These are phyloP conservation scores for Patellifolia procumbens DNA, from an alignment of 179 eudicot species.

Conservation along the genomic window DNA sequence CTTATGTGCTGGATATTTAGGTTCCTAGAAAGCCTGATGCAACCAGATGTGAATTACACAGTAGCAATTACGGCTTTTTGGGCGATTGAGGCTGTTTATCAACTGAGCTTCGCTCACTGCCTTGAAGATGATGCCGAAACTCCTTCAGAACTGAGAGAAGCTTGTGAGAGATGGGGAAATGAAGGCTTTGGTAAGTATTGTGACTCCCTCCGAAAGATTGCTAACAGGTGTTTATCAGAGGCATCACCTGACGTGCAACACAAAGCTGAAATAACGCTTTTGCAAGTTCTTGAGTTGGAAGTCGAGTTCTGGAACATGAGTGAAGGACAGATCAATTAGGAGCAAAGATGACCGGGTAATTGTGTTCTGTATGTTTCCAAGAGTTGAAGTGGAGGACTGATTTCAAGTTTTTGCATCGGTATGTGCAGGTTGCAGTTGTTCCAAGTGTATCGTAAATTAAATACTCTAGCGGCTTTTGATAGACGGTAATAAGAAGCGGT, in stretches of 20 bases:
- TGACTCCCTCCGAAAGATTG: conserved; percentile 50
- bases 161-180: conserved; percentile 85
- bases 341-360: no score
- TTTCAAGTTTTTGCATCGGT: no score
- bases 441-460: no score
- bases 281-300: conserved; percentile 63
- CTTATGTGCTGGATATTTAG: conserved; percentile 34
- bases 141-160: conserved; percentile 60
- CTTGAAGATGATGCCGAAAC: conserved; percentile 63
- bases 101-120: conserved; percentile 78
- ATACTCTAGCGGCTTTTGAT: no score
- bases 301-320: conserved; percentile 93
- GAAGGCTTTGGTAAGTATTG: conserved; percentile 70
- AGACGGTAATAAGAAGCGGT: no score
- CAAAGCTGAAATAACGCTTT: conserved; percentile 63
- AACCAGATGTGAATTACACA: conserved; percentile 56
- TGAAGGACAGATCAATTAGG: conserved; percentile 24
- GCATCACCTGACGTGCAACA: conserved; percentile 44
- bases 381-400: no score
- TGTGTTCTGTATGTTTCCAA: no score
- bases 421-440: no score
- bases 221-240: conserved; percentile 48
- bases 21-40: conserved; percentile 67
- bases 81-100: conserved; percentile 83
- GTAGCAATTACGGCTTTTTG: conserved; percentile 70